These are phyloP conservation scores for Exserohilum rostratum DNA, from an alignment of 2,329 filamentous ascomycete species.

Conservation along the genomic window DNA sequence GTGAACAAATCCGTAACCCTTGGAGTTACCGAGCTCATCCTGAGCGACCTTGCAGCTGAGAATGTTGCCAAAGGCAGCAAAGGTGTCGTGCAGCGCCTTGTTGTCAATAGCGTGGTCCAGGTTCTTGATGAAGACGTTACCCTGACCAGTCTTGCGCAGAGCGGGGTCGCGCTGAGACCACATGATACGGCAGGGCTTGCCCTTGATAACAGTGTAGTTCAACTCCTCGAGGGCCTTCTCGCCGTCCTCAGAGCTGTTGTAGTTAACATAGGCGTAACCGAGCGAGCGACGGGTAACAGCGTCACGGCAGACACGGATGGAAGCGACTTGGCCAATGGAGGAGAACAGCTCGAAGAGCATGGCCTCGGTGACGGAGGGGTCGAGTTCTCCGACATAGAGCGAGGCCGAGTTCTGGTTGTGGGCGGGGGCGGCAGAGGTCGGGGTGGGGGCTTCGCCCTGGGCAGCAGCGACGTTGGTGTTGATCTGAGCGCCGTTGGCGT, in stretches of 20 bases:
- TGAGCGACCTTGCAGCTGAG: constrained; percentile 99
- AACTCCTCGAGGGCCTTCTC: constrained; percentile 99
- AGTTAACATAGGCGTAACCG: constrained; percentile 99
- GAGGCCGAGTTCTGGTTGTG: constrained; percentile 89
- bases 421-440: constrained; percentile 73
- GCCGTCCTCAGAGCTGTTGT: constrained; percentile 95
- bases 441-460: constrained; percentile 71
- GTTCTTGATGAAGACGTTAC: constrained; percentile 99
- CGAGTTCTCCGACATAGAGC: constrained; percentile 98
- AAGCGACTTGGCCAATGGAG: constrained; percentile 97
- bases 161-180: constrained; percentile 99
- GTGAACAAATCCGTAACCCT: constrained; percentile 99
- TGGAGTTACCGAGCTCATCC: constrained; percentile 95
- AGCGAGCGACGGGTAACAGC: constrained; percentile 98
- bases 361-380: constrained; percentile 96
- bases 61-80: constrained; percentile 97
- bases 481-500: constrained; percentile 66
- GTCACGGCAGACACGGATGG: constrained; percentile 99
- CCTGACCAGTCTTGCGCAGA: constrained; percentile 98
- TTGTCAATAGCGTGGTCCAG: constrained; percentile 98
- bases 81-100: constrained; percentile 99
- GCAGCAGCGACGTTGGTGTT: constrained; percentile 74
- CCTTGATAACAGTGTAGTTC: constrained; percentile 99
- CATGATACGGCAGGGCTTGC: constrained; percentile 99
- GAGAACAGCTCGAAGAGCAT: constrained; percentile 99